Conservation (phyloP, 352 stramenopile species). For the Stramenopiles sp. region DNA sequence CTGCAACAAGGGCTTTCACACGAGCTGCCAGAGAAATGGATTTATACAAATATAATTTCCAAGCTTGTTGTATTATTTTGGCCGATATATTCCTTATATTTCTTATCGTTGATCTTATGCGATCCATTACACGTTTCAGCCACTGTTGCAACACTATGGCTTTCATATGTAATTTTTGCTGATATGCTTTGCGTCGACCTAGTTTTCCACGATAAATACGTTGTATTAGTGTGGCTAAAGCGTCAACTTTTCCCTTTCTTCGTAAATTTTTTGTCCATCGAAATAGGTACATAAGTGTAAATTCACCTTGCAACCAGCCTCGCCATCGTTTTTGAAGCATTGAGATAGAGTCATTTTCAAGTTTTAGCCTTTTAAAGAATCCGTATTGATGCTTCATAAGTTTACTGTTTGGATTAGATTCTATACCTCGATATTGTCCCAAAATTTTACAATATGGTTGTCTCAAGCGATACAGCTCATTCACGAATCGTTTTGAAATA, state of each 20-base stretch:
- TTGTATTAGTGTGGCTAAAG: constrained; percentile 7
- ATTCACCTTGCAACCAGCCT: constrained; percentile 8
- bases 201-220: constrained; percentile 1
- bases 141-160: background rate
- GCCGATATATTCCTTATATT: constrained; percentile 7
- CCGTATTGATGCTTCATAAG: background rate
- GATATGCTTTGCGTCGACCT: background rate
- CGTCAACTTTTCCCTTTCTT: background rate
- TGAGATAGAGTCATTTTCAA: background rate
- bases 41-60: constrained; percentile 5
- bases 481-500: background rate
- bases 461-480: background rate
- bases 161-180: background rate
- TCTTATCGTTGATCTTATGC: background rate
- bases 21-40: background rate
- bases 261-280: constrained; percentile 9
- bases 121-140: background rate
- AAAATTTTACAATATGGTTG: background rate
- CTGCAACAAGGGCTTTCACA: background rate
- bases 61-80: background rate
- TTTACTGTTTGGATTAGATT: background rate
- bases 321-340: constrained; percentile 4
- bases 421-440: background rate
- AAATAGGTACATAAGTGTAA: constrained; percentile 12
- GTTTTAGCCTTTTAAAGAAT: background rate